These are phyloP conservation scores for Platanus orientalis DNA, from an alignment of 164 flowering plant genomes.

Conservation along the genomic window DNA sequence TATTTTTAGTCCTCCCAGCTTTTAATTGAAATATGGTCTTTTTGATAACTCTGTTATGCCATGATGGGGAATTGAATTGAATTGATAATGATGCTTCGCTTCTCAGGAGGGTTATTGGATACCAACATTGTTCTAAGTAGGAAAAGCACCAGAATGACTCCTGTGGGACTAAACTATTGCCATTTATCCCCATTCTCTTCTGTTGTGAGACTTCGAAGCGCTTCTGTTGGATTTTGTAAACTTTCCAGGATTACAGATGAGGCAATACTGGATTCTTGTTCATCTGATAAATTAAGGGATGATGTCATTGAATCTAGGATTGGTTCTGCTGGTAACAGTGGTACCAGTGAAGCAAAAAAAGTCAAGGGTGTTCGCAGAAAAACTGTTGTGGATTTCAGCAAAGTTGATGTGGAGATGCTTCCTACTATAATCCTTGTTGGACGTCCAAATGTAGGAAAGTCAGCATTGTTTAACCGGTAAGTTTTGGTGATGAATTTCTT, in stretches of 20 bases:
- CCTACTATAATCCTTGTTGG: slow-evolving; percentile 83
- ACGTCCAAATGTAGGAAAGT: slow-evolving; percentile 97
- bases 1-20: neutral
- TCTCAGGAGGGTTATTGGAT: slow-evolving; percentile 10
- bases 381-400: slow-evolving; percentile 57
- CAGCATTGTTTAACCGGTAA: slow-evolving; percentile 90
- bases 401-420: slow-evolving; percentile 52
- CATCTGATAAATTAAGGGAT: neutral
- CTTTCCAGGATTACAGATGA: slow-evolving; percentile 8
- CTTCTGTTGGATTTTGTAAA: slow-evolving; percentile 11
- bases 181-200: neutral
- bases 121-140: neutral
- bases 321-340: neutral
- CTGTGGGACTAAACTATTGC: neutral
- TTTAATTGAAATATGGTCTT: too few relatives aligned
- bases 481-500: slow-evolving; percentile 15
- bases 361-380: slow-evolving; percentile 14
- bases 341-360: slow-evolving; percentile 4
- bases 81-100: neutral
- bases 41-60: too few relatives aligned
- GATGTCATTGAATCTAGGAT: neutral
- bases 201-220: neutral
- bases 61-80: neutral
- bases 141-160: neutral
- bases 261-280: neutral